Percentiles rank a stretch among this genome's conserved stretches.
Conservation (phyloP, 176 grass and related monocot species). For the Eragrostis curvula region DNA sequence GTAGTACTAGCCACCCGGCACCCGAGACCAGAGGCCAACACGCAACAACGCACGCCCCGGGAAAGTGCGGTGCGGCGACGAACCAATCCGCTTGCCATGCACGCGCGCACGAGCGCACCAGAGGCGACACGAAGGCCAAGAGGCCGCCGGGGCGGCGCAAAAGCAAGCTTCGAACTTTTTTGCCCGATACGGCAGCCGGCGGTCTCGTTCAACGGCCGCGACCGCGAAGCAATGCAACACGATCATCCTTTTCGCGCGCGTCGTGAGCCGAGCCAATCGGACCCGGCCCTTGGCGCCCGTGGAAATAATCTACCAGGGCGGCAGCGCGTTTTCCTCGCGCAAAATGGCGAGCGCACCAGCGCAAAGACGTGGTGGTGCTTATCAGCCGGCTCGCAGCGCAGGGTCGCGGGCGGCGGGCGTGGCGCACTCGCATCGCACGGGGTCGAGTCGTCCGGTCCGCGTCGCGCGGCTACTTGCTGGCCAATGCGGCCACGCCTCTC, state of each 20-base stretch:
- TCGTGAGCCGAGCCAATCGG: background rate
- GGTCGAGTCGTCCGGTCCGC: background rate
- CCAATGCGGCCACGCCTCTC: slow-evolving; percentile 39
- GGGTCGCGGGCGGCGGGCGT: background rate
- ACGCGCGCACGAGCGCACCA: background rate
- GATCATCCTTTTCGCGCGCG: slow-evolving; percentile 4
- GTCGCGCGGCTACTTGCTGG: slow-evolving; percentile 26
- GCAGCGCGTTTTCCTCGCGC: background rate
- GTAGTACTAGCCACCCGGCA: background rate
- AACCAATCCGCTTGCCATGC: slow-evolving; percentile 1
- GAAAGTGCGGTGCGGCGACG: background rate
- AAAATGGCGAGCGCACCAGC: slow-evolving; percentile 5
- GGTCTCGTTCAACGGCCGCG: slow-evolving; percentile 37
- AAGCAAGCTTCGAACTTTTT: slow-evolving; percentile 1
- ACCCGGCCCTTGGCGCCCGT: background rate
- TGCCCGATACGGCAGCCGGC: slow-evolving; percentile 40
- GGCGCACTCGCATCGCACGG: background rate
- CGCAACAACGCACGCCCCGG: slow-evolving; percentile 38
- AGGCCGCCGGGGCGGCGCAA: no score
- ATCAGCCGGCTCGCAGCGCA: background rate
- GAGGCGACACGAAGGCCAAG: background rate
- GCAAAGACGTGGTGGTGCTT: no score
- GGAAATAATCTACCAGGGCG: background rate
- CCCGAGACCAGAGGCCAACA: slow-evolving; percentile 33
- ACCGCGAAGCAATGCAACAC: background rate